Conservation (phyloP, 2,329 filamentous ascomycete species). For the Fusarium mangiferae region DNA sequence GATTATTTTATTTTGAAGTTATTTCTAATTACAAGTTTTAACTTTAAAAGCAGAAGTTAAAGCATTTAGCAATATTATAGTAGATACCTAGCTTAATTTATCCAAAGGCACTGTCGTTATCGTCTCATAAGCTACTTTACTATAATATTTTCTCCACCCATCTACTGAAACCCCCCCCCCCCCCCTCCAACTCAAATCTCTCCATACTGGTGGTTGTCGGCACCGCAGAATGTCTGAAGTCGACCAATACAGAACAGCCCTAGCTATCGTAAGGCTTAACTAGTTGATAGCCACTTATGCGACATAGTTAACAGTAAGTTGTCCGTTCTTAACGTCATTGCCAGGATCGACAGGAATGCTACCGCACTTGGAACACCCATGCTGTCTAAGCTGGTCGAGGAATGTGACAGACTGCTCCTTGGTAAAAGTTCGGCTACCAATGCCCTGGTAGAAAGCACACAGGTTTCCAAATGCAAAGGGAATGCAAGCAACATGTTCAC, state of each 20-base stretch:
- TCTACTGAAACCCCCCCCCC: rapidly evolving
- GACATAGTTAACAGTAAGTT: slow-evolving; percentile 3
- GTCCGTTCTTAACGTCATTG: not conserved
- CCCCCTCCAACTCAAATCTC: not conserved
- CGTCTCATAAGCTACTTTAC: not conserved
- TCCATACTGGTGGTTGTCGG: rapidly evolving
- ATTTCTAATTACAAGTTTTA: too few species aligned
- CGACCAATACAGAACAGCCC: rapidly evolving
- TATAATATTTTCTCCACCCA: not conserved
- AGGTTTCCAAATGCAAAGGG: not conserved
- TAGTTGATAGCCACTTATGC: not conserved
- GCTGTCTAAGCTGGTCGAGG: not conserved
- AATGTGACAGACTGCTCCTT: not conserved
- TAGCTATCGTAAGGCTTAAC: rapidly evolving
- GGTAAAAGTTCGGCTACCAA: not conserved
- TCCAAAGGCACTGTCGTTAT: not conserved
- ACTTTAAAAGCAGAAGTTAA: rapidly evolving
- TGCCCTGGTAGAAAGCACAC: not conserved
- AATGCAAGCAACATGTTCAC: not conserved
- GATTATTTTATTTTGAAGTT: too few species aligned
- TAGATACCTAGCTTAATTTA: not conserved
- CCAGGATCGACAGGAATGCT: not conserved
- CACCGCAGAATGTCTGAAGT: not conserved
- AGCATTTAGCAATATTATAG: not conserved
- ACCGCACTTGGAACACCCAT: slow-evolving; percentile 2